phyloP scores from a whole-genome alignment of 2,329 filamentous ascomycete genomes.

The Microdochium nivale region DNA sequence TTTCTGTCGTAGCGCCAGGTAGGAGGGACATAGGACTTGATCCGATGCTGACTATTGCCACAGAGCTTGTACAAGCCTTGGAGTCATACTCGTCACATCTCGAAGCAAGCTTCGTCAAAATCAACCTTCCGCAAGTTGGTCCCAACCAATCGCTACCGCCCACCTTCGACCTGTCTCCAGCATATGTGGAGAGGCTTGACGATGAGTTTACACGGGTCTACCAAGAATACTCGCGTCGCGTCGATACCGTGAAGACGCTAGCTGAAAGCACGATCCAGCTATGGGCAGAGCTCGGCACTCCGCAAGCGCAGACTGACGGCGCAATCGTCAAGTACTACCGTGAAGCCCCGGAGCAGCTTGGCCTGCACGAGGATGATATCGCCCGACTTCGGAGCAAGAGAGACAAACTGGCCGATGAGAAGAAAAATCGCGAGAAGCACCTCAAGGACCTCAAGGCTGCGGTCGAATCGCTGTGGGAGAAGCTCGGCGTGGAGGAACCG shows the following conservation, averaged over 20 bases:
- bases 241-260: constrained; percentile 64
- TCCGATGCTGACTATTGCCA: constrained; percentile 5
- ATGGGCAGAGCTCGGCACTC: constrained; percentile 92
- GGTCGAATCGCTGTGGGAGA: constrained; percentile 85
- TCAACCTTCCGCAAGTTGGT: constrained; percentile 75
- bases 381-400: constrained; percentile 61
- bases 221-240: constrained; percentile 85
- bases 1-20: background rate
- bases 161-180: constrained; percentile 83
- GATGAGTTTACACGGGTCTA: constrained; percentile 90
- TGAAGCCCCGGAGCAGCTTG: constrained; percentile 87
- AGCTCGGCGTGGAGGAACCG: constrained; percentile 71
- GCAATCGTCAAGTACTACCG: constrained; percentile 83
- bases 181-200: constrained; percentile 81
- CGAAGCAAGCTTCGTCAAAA: constrained; percentile 77
- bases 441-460: constrained; percentile 66
- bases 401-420: constrained; percentile 82
- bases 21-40: background rate
- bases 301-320: constrained; percentile 84
- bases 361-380: constrained; percentile 82
- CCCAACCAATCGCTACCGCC: constrained; percentile 69
- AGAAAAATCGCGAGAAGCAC: constrained; percentile 70
- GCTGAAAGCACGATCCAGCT: constrained; percentile 85
- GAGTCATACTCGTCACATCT: constrained; percentile 96
- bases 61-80: constrained; percentile 86